Evolutionary conservation across 306 rosid genomes (phyloP).

Genomic region (Psophocarpus tetragonolobus): DNA sequence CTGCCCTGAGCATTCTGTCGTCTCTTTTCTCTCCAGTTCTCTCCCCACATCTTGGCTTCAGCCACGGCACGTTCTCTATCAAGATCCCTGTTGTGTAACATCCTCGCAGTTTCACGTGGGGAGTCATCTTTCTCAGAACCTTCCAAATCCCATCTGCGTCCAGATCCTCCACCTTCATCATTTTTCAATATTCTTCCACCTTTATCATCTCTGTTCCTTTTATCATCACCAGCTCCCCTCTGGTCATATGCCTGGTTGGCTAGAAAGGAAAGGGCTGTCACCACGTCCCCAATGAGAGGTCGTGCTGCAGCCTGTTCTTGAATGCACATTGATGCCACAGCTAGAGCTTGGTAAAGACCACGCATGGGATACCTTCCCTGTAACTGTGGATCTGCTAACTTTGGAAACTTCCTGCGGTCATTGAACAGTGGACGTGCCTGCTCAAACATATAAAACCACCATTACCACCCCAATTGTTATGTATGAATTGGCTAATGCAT

Average conservation of each 20-base stretch:
- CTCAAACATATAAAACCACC: constrained; percentile 32
- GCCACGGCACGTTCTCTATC: constrained; percentile 96
- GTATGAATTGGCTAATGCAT: neutral
- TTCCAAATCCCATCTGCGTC: constrained; percentile 75
- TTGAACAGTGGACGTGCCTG: constrained; percentile 96
- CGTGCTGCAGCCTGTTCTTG: constrained; percentile 98
- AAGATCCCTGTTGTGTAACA: constrained; percentile 68
- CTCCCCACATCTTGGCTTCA: constrained; percentile 99
- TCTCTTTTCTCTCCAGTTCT: constrained; percentile 90
- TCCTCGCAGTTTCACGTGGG: constrained; percentile 77
- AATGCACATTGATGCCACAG: constrained; percentile 97
- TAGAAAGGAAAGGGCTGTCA: constrained; percentile 84
- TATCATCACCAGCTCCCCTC: constrained; percentile 66
- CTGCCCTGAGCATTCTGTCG: constrained; percentile 75
- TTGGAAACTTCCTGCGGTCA: constrained; percentile 84
- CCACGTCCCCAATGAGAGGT: constrained; percentile 92
- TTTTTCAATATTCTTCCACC: constrained; percentile 60
- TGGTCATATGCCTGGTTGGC: constrained; percentile 82
- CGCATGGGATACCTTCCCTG: constrained; percentile 94
- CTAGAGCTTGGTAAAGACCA: constrained; percentile 91
- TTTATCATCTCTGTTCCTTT: constrained; percentile 64
- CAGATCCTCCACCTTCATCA: constrained; percentile 80
- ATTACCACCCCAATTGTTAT: constrained; percentile 12
- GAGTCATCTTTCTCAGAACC: constrained; percentile 90
- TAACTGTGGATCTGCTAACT: constrained; percentile 83